Percentiles rank a stretch among this genome's conserved stretches.
Evolutionary conservation across 495 filamentous ascomycete species (phyloP).

Genomic region (Thermochaetoides thermophila): DNA sequence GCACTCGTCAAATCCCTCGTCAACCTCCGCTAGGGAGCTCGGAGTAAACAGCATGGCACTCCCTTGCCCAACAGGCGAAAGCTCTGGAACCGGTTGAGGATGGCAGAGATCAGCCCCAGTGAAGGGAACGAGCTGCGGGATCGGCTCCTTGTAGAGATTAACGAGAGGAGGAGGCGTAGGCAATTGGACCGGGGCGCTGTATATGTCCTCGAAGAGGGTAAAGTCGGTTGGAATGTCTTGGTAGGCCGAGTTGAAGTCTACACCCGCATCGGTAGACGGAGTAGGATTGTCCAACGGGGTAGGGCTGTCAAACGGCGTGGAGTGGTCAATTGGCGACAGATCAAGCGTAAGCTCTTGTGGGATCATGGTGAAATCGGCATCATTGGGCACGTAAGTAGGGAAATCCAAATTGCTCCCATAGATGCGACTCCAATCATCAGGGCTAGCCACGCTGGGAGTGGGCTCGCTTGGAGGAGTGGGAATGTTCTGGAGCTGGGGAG

Average conservation of each 20-base stretch:
- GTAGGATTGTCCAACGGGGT: slow-evolving; percentile 36
- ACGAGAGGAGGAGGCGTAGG: slow-evolving; percentile 24
- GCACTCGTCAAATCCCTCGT: slow-evolving; percentile 36
- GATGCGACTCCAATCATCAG: slow-evolving; percentile 23
- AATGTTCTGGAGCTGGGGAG: slow-evolving; percentile 40
- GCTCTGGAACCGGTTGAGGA: slow-evolving; percentile 26
- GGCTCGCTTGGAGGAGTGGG: slow-evolving; percentile 32
- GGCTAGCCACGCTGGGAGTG: slow-evolving; percentile 27
- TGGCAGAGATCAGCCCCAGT: slow-evolving; percentile 22
- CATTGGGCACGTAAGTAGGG: slow-evolving; percentile 24
- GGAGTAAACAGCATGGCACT: slow-evolving; percentile 52
- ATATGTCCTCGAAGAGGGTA: slow-evolving; percentile 40
- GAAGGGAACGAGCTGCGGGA: slow-evolving; percentile 21
- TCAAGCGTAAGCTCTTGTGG: slow-evolving; percentile 33
- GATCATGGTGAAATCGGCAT: slow-evolving; percentile 23
- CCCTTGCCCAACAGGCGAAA: slow-evolving; percentile 48
- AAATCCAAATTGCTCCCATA: slow-evolving; percentile 24
- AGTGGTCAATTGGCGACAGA: slow-evolving; percentile 33
- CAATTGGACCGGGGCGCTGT: slow-evolving; percentile 32
- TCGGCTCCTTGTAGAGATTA: slow-evolving; percentile 24
- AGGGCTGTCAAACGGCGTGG: slow-evolving; percentile 31
- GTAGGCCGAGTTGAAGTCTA: slow-evolving; percentile 31
- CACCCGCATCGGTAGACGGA: slow-evolving; percentile 29
- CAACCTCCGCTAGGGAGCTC: slow-evolving; percentile 29
- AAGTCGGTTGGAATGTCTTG: slow-evolving; percentile 31